Evolutionary conservation across 352 stramenopile species (phyloP), one percentile per base, ranked within the genome.

Genomic region (Paralagenidium karlingii): DNA sequence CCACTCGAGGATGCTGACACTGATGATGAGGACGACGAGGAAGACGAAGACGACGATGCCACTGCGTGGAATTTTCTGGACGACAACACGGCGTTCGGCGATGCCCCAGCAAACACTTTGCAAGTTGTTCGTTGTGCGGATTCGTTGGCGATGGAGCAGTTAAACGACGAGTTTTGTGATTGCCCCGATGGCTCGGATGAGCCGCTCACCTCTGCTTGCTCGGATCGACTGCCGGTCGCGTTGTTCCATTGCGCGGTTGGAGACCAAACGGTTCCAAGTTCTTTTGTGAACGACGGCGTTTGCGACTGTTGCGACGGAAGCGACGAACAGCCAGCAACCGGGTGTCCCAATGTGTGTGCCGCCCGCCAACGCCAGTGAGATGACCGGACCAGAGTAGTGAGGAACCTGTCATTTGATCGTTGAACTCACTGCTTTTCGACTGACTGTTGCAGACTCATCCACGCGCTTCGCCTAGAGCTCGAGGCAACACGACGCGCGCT

Each of bases 301-400:
- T 99, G 95, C 52, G 95, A 99, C 71, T 99, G 95, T 54, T 99
- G 95, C 56, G 93, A 98, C 64, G 95, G 93, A 18, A 85, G 75
- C 40, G 94, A 98, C 51, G 94, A 98, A 43, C 22, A n/a, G 3
- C 8, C 37, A 0, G 45, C 48, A 16, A 28, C 50, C 27, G 16
- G 19, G 2, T 86, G 75, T 33, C 5, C n/a, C 12, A 40, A 83
- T 41, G 63, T 45, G 24, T 88, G 75, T 30, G 32, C 30, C 1
- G 28, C n/a, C 5, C 27, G 34, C 0, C 40, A 33, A 1, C 33
- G 24, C 5, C n/a, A n/a, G n/a, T n/a, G n/a, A n/a, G n/a, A n/a
- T n/a, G n/a, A n/a, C n/a, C n/a, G n/a, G n/a, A n/a, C n/a, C n/a
- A n/a, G n/a, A n/a, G n/a, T n/a, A n/a, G n/a, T n/a, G n/a, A n/a